A percentile compares a stretch with the other conserved stretches of the same genome.
These are phyloP conservation scores for Giardia duodenalis DNA, from an alignment of 208 protist species.

Conservation along the genomic window DNA sequence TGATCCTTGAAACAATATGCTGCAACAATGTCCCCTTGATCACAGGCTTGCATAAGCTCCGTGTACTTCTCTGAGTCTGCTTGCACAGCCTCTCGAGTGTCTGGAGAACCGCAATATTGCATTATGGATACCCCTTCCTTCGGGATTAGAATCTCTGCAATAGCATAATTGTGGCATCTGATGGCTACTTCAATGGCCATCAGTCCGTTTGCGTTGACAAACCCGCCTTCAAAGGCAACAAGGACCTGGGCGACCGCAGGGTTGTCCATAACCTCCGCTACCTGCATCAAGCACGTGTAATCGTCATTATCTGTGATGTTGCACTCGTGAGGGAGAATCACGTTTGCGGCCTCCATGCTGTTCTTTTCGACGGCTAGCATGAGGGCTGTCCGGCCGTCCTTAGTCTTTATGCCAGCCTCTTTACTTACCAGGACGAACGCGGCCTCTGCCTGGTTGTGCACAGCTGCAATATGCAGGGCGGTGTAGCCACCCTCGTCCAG, in stretches of 20 bases:
- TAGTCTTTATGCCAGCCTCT: not conserved
- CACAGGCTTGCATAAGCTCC: not conserved
- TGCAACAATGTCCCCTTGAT: not conserved
- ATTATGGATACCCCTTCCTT: not conserved
- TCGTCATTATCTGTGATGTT: not conserved
- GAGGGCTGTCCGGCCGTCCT: not conserved
- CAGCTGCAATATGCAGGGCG: not conserved
- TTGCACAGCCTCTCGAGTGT: not conserved
- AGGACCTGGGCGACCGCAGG: not conserved
- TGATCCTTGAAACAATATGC: not conserved
- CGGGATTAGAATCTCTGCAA: not conserved
- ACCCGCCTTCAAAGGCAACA: not conserved
- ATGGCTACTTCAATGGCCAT: not conserved
- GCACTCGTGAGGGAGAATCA: not conserved
- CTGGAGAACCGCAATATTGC: no score
- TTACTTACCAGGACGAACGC: not conserved
- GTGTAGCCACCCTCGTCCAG: not conserved
- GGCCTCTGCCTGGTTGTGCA: not conserved
- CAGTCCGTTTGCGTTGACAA: not conserved
- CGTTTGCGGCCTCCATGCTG: not conserved
- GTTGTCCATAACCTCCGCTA: not conserved
- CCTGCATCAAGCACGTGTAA: not conserved
- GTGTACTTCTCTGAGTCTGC: not conserved
- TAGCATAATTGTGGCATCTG: not conserved
- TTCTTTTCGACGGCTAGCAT: not conserved